These are phyloP conservation scores for Suillus americanus DNA, from an alignment of 768 basidiomycete species.

Conservation along the genomic window DNA sequence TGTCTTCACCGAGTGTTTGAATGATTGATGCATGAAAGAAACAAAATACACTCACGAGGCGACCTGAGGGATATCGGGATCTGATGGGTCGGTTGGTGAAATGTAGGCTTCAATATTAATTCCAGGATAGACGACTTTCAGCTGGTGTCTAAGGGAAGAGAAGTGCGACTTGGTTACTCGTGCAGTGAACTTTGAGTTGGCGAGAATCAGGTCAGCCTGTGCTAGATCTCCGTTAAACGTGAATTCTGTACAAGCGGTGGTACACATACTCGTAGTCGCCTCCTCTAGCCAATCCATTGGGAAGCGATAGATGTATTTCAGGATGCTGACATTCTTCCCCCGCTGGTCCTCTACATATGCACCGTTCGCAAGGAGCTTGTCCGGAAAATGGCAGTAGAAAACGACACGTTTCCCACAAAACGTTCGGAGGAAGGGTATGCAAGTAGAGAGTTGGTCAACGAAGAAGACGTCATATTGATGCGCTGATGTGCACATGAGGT, in stretches of 20 bases:
- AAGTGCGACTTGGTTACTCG: slow-evolving; percentile 78
- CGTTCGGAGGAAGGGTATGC: slow-evolving; percentile 76
- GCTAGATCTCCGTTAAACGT: slow-evolving; percentile 42
- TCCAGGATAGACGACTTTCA: slow-evolving; percentile 91
- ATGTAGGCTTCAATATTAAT: slow-evolving; percentile 82
- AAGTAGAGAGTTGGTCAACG: slow-evolving; percentile 94
- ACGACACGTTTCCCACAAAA: slow-evolving; percentile 77
- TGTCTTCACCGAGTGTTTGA: slow-evolving; percentile 38
- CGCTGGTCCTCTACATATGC: slow-evolving; percentile 54
- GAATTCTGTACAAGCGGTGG: not conserved
- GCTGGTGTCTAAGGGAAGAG: slow-evolving; percentile 57
- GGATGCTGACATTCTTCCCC: slow-evolving; percentile 41
- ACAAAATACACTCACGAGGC: slow-evolving; percentile 46
- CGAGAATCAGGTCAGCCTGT: slow-evolving; percentile 87
- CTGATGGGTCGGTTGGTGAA: slow-evolving; percentile 36
- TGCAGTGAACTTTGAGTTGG: slow-evolving; percentile 91
- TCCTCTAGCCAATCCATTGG: slow-evolving; percentile 94
- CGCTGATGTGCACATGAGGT: slow-evolving; percentile 53
- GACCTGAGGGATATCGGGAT: slow-evolving; percentile 54
- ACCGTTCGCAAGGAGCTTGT: slow-evolving; percentile 83
- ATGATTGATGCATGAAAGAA: not conserved
- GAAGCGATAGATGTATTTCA: slow-evolving; percentile 78
- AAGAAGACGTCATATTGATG: slow-evolving; percentile 78
- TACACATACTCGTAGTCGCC: slow-evolving; percentile 72
- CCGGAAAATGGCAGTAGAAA: slow-evolving; percentile 98